A percentile compares a stretch with the other conserved stretches of the same genome.
Evolutionary conservation across 805 yeast genomes (phyloP).

Genomic region (Millerago galiae): DNA sequence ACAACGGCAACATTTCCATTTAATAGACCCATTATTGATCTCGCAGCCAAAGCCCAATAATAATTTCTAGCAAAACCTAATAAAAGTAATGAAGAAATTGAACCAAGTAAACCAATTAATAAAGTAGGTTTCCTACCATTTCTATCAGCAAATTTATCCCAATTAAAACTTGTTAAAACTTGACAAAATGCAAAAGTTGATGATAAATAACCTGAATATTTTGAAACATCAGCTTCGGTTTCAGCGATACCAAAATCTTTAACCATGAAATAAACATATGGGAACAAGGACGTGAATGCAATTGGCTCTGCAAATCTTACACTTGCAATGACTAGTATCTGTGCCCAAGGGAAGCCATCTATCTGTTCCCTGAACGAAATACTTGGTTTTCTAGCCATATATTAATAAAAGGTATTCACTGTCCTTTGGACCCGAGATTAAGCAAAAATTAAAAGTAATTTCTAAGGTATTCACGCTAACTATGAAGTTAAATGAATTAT

Average conservation of each 20-base stretch:
- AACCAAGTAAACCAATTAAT: conserved; percentile 45
- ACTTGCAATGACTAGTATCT: conserved; percentile 33
- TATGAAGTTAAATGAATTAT: too few species aligned
- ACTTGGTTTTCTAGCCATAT: conserved; percentile 6
- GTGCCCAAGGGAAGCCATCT: conserved; percentile 51
- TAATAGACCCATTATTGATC: conserved; percentile 48
- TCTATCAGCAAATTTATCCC: conserved; percentile 52
- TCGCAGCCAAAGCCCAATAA: conserved; percentile 45
- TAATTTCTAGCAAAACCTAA: conserved; percentile 51
- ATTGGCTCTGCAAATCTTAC: conserved; percentile 57
- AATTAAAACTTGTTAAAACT: conserved; percentile 48
- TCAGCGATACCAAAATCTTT: conserved; percentile 47
- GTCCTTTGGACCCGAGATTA: too few species aligned
- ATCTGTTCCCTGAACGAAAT: conserved; percentile 44
- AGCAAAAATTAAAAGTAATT: too few species aligned
- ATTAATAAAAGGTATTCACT: too few species aligned
- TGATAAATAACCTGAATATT: conserved; percentile 56
- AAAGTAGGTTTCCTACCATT: conserved; percentile 53
- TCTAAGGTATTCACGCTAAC: too few species aligned
- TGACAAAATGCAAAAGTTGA: conserved; percentile 60
- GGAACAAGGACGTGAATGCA: conserved; percentile 57
- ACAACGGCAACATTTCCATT: conserved; percentile 65
- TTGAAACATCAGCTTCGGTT: conserved; percentile 46
- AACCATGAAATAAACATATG: conserved; percentile 60
- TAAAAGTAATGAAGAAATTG: conserved; percentile 38